These are phyloP conservation scores for Pontederia crassipes DNA, from an alignment of 176 grass and related monocot genomes.

Conservation along the genomic window DNA sequence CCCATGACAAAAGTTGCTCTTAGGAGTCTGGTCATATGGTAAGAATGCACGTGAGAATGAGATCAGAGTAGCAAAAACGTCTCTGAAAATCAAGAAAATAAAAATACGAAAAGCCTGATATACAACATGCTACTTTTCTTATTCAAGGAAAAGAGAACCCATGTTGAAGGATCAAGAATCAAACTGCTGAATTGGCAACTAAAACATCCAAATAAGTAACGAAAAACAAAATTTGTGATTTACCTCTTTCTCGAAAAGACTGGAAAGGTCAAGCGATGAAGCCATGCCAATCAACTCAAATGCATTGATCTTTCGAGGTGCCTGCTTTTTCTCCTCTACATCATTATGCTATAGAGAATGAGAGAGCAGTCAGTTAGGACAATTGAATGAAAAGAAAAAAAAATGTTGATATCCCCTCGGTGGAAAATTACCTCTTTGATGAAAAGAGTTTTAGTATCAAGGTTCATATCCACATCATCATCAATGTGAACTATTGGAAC, in stretches of 20 bases:
- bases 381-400: background rate
- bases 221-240: background rate
- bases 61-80: too few species aligned
- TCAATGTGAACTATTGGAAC: constrained; percentile 35
- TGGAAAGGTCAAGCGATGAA: constrained; percentile 78
- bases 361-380: background rate
- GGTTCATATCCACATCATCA: constrained; percentile 42
- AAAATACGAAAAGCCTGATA: background rate
- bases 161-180: too few species aligned
- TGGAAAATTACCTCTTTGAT: constrained; percentile 46
- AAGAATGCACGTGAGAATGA: too few species aligned
- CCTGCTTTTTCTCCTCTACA: constrained; percentile 12
- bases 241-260: constrained; percentile 93
- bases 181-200: background rate
- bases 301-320: constrained; percentile 48
- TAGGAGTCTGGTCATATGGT: too few species aligned
- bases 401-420: background rate
- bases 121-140: background rate
- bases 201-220: too few species aligned
- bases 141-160: background rate
- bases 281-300: constrained; percentile 96
- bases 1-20: too few species aligned
- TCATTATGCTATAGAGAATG: constrained; percentile 37
- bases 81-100: too few species aligned
- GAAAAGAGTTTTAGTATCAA: constrained; percentile 18